Conservation (phyloP, 257 asterid genomes). For the Phtheirospermum japonicum region DNA sequence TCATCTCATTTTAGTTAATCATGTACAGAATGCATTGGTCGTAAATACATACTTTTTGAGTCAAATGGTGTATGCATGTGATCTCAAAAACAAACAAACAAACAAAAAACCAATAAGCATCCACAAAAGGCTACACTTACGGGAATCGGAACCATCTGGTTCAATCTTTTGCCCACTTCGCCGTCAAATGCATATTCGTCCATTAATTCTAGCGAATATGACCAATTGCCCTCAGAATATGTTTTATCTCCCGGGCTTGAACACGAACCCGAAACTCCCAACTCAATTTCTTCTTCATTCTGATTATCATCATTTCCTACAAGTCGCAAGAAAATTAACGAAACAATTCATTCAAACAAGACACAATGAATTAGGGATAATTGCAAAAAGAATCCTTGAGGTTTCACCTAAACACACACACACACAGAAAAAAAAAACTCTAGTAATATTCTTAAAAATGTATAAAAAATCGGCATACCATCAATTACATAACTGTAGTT, state of each 20-base stretch:
- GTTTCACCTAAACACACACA: neutral
- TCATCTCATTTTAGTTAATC: slow-evolving; percentile 4
- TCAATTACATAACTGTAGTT: slow-evolving; percentile 53
- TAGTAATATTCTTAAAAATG: too few species aligned
- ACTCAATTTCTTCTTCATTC: slow-evolving; percentile 46
- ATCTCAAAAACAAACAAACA: too few species aligned
- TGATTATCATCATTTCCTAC: slow-evolving; percentile 52
- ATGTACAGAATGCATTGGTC: neutral
- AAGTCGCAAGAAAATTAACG: neutral
- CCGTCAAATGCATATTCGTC: slow-evolving; percentile 71
- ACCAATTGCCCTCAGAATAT: slow-evolving; percentile 57
- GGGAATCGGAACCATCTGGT: slow-evolving; percentile 86
- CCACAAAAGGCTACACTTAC: slow-evolving; percentile 41
- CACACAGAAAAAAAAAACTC: slow-evolving; percentile 12
- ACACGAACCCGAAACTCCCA: slow-evolving; percentile 51
- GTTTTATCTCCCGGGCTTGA: slow-evolving; percentile 62
- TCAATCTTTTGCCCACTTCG: slow-evolving; percentile 78
- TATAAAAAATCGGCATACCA: slow-evolving; percentile 23
- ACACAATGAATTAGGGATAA: neutral
- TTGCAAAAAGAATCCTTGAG: neutral
- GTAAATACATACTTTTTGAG: too few species aligned
- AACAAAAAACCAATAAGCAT: too few species aligned
- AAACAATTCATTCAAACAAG: neutral
- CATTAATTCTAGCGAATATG: slow-evolving; percentile 52
- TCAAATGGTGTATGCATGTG: too few species aligned